Percentiles rank a stretch among this genome's conserved stretches.
Conservation (phyloP, 192 early-diverging fungal species). For the Linnemannia hyalina region DNA sequence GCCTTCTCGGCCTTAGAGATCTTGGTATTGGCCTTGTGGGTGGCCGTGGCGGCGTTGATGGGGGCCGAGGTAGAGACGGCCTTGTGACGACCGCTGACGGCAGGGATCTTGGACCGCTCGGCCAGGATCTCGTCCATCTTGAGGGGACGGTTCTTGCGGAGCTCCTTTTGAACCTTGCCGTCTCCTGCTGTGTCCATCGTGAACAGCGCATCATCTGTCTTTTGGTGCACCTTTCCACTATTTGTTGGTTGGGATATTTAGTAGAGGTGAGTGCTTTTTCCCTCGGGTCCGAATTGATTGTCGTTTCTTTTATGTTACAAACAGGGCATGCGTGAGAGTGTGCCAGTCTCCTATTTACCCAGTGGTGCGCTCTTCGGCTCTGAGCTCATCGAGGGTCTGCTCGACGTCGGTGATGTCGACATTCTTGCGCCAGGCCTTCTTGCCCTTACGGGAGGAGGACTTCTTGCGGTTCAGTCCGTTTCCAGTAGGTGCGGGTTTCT, state of each 20-base stretch:
- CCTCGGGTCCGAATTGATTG: conserved; percentile 18
- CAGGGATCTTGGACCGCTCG: conserved; percentile 75
- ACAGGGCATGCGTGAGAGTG: too few species aligned
- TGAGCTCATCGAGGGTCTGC: conserved; percentile 73
- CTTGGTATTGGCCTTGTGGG: conserved; percentile 32
- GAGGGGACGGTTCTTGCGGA: conserved; percentile 69
- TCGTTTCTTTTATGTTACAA: not conserved
- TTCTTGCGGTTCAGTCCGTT: conserved; percentile 47
- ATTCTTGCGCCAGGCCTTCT: conserved; percentile 94
- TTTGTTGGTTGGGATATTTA: not conserved
- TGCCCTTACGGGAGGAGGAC: conserved; percentile 81
- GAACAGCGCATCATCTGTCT: conserved; percentile 72
- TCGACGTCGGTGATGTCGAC: conserved; percentile 89
- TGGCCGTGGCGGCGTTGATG: not conserved
- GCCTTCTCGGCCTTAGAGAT: conserved; percentile 54
- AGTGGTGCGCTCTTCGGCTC: conserved; percentile 79
- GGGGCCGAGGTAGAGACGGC: conserved; percentile 10
- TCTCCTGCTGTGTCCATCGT: conserved; percentile 79
- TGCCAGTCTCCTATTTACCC: conserved; percentile 62
- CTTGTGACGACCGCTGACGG: conserved; percentile 51
- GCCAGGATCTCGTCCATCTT: conserved; percentile 89
- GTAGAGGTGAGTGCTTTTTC: not conserved
- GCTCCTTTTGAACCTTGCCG: conserved; percentile 57
- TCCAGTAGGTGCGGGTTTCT: conserved; percentile 66
- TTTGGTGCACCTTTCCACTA: conserved; percentile 66